Evolutionary conservation across 179 eudicot species (phyloP).

Genomic region (Gypsophila paniculata): DNA sequence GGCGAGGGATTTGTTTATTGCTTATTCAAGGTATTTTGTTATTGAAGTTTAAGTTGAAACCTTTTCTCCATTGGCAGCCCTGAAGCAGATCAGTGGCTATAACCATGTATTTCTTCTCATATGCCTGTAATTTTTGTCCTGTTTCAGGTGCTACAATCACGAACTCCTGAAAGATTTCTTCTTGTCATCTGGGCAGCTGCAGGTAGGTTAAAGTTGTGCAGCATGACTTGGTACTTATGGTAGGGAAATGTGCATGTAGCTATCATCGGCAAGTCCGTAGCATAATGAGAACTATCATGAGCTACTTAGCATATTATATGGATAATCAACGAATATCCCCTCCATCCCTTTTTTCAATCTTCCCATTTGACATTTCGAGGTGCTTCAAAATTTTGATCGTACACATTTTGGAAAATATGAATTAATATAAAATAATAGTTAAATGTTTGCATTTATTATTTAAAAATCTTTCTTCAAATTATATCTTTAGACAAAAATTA

Average conservation of each 20-base stretch:
- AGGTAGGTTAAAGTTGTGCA: slow-evolving; percentile 40
- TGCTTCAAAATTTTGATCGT: no score
- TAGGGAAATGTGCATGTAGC: slow-evolving; percentile 4
- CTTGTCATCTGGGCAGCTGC: slow-evolving; percentile 77
- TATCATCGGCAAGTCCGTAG: background rate
- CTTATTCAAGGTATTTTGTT: slow-evolving; percentile 58
- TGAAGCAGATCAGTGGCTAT: background rate
- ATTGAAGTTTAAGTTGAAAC: background rate
- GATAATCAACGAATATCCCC: no score
- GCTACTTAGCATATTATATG: no score
- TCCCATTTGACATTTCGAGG: no score
- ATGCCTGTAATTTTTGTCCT: slow-evolving; percentile 3
- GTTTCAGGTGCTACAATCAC: slow-evolving; percentile 70
- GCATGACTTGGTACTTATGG: background rate
- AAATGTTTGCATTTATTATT: no score
- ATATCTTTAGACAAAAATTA: no score
- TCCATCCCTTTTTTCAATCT: no score
- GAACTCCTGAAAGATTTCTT: slow-evolving; percentile 89
- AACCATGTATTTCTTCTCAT: background rate
- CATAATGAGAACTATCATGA: no score
- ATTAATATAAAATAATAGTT: no score
- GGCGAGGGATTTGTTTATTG: slow-evolving; percentile 76
- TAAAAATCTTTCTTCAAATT: no score
- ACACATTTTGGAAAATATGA: no score
- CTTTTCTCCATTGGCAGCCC: background rate